Conservation (phyloP, 2,329 filamentous ascomycete genomes). For the Didymellaceae sp. region DNA sequence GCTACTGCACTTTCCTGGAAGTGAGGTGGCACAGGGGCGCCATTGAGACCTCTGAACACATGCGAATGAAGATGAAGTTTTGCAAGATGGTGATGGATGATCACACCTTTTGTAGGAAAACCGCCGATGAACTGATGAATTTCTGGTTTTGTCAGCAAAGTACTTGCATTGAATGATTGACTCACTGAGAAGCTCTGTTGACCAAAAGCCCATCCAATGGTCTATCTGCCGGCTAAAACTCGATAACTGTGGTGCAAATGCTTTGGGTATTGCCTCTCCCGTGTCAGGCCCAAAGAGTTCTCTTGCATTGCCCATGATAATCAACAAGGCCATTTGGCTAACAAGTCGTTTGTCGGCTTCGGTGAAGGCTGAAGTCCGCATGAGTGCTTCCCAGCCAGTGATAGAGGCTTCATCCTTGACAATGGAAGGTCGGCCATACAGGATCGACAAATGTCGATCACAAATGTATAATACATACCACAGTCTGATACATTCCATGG, state of each 20-base stretch:
- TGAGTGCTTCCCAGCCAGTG: conserved; percentile 63
- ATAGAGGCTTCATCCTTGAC: conserved; percentile 65
- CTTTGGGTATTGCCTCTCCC: conserved; percentile 58
- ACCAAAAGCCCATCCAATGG: conserved; percentile 60
- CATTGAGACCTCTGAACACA: conserved; percentile 56
- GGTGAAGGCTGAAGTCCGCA: conserved; percentile 59
- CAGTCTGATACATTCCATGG: conserved; percentile 61
- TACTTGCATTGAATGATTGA: conserved; percentile 14
- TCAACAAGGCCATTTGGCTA: conserved; percentile 65
- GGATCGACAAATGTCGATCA: conserved; percentile 69
- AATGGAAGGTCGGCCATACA: conserved; percentile 65
- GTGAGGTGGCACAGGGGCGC: conserved; percentile 56
- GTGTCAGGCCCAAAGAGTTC: conserved; percentile 64
- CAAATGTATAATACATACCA: conserved; percentile 68
- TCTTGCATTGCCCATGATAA: conserved; percentile 63
- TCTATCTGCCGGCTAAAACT: conserved; percentile 52
- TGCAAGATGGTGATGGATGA: conserved; percentile 61
- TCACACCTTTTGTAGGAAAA: conserved; percentile 58
- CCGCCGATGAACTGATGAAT: conserved; percentile 56
- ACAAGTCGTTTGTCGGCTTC: conserved; percentile 63
- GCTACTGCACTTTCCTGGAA: conserved; percentile 56
- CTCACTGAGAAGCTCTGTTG: conserved; percentile 52
- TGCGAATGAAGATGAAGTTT: conserved; percentile 61
- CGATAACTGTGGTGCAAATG: conserved; percentile 60
- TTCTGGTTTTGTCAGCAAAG: conserved; percentile 36